Percentiles rank a stretch among this genome's conserved stretches.
phyloP scores from a whole-genome alignment of 768 basidiomycete species.

The Agaricus subrufescens region DNA sequence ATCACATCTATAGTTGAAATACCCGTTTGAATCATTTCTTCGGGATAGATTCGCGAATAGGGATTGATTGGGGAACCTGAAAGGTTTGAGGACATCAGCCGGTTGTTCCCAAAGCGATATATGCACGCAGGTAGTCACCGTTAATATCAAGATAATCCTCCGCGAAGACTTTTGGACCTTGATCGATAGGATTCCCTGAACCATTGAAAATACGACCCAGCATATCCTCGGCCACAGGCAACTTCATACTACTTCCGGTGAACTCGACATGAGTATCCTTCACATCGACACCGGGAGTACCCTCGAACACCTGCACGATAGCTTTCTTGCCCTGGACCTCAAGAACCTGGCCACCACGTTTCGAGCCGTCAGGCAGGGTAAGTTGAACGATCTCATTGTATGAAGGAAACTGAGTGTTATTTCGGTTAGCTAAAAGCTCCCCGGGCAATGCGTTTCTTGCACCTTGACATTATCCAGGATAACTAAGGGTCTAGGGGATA shows the following conservation, averaged over 20 bases:
- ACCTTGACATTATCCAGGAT: conserved; percentile 99
- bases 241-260: conserved; percentile 97
- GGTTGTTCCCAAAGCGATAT: conserved; percentile 1
- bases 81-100: background rate
- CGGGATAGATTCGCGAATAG: conserved; percentile 97
- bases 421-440: background rate
- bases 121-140: conserved; percentile 46
- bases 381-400: conserved; percentile 98
- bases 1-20: conserved; percentile 97
- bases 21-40: conserved; percentile 99
- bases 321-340: conserved; percentile 99
- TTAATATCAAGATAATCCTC: conserved; percentile 99
- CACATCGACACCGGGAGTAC: conserved; percentile 95
- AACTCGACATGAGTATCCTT: conserved; percentile 97
- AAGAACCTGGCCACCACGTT: conserved; percentile 94
- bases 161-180: conserved; percentile 98
- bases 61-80: conserved; percentile 97
- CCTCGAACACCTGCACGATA: conserved; percentile 98
- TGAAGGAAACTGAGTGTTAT: conserved; percentile 71
- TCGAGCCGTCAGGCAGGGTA: conserved; percentile 91
- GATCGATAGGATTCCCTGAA: conserved; percentile 95
- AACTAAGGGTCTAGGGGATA: conserved; percentile 72
- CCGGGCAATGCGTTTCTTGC: conserved; percentile 10
- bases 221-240: conserved; percentile 99
- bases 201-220: conserved; percentile 99